A percentile compares a stretch with the other conserved stretches of the same genome.
These are phyloP conservation scores for Candida arabinofermentans DNA, from an alignment of 805 yeast genomes.

Conservation along the genomic window DNA sequence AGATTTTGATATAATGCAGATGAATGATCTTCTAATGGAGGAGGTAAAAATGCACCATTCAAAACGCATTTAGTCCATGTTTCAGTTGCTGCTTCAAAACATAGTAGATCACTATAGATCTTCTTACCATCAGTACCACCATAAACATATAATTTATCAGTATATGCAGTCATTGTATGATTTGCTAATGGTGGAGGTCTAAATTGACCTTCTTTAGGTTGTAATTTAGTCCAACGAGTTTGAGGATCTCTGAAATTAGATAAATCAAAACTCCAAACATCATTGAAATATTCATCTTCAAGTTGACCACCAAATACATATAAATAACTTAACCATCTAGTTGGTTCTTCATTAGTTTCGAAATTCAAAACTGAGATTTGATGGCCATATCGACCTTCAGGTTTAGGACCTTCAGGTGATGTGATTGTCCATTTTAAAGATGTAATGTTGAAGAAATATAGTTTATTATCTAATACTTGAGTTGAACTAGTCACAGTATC, in stretches of 20 bases:
- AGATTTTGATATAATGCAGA: slow-evolving; percentile 74
- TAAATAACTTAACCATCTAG: slow-evolving; percentile 44
- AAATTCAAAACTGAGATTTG: slow-evolving; percentile 72
- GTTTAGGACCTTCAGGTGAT: slow-evolving; percentile 68
- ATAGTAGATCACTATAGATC: slow-evolving; percentile 73
- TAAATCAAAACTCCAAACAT: slow-evolving; percentile 80
- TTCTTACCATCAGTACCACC: slow-evolving; percentile 81
- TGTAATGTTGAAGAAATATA: slow-evolving; percentile 80
- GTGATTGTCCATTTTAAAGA: slow-evolving; percentile 79
- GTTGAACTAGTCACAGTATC: slow-evolving; percentile 80
- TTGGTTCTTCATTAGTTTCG: slow-evolving; percentile 39
- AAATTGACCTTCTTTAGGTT: slow-evolving; percentile 34
- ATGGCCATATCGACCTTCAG: slow-evolving; percentile 93
- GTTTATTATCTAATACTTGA: slow-evolving; percentile 81
- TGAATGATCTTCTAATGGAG: slow-evolving; percentile 90
- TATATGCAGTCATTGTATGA: slow-evolving; percentile 82
- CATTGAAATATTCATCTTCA: slow-evolving; percentile 75
- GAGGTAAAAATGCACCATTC: slow-evolving; percentile 61
- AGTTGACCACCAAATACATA: slow-evolving; percentile 95
- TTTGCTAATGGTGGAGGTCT: slow-evolving; percentile 83
- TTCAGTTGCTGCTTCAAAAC: slow-evolving; percentile 64
- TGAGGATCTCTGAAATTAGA: slow-evolving; percentile 79
- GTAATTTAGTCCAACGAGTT: slow-evolving; percentile 78
- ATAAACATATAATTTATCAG: slow-evolving; percentile 75
- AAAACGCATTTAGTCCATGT: slow-evolving; percentile 72